Base-by-base conservation (phyloP, 805 yeast genomes). In the Saturnispora zaruensis region DNA sequence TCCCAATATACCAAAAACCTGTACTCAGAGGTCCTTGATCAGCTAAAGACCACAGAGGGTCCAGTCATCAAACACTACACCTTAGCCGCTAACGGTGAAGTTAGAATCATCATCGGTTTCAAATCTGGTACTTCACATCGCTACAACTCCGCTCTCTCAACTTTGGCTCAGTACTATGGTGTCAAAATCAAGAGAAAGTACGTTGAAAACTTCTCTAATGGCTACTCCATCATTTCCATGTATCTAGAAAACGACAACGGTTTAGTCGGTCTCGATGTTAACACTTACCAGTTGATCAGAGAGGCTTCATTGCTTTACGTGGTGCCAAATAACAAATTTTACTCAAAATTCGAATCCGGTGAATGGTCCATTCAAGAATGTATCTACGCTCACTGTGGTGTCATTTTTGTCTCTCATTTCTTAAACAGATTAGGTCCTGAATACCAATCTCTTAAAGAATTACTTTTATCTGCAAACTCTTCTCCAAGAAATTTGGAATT, bases 271-370 rank as follows among this genome's bases (percentile, higher is more conserved):
- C 74, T 81, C 51, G 91, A 88, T 59, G 30, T 51, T 20, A 82
- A 95, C 23, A 82, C 90, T 55, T 82, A 82, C 65, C 98, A 91
- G 72, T 84, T 91, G 53, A 83, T 87, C 62, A 89, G 87, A 71
- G 99, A 91, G 69, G 96, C 96, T 33, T 88, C 97, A 5, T 75
- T 93, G 59, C 74, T 91, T 57, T 93, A 86, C 69, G 86, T 96
- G 59, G 79, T 91, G 57, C 99, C 99, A 46, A 82, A 85, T 66
- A 87, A 88, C 62, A 74, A 79, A 58, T 91, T 90, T 74, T 82
- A 81, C 58, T 75, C 76, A 48, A 74, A 81, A 51, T 90, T 90
- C 63, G 81, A 84, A 54, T 66, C 73, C 46, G 84, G 91, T 49
- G 81, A 81, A 57, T 76, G 91, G 67, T 89, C 97, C 1, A 81